Evolutionary conservation across 352 stramenopile genomes (phyloP).

Genomic region (Phytophthora cactorum): DNA sequence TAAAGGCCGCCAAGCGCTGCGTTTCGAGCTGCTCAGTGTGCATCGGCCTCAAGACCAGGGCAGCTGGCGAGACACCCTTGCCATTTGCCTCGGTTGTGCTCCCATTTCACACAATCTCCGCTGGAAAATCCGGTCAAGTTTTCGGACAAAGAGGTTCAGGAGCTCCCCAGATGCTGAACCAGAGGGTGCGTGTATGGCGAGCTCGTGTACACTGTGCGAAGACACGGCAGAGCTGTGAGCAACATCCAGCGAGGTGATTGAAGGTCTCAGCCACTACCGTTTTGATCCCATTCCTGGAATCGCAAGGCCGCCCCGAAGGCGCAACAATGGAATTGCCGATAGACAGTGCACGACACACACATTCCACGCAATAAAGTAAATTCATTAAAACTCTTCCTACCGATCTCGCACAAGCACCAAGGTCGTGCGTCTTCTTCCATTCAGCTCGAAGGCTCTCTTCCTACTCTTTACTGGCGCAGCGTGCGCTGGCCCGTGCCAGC

Average conservation of each 20-base stretch:
- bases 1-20: slow-evolving; percentile 24
- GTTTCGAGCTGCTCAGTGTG: slow-evolving; percentile 10
- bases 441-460: not conserved
- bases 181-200: slow-evolving; percentile 5
- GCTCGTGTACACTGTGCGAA: not conserved
- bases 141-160: slow-evolving; percentile 8
- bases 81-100: slow-evolving; percentile 8
- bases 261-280: not conserved
- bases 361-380: not conserved
- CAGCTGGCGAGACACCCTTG: slow-evolving; percentile 2
- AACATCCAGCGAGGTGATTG: slow-evolving; percentile 14
- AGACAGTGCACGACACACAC: not conserved
- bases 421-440: slow-evolving; percentile 1
- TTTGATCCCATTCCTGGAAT: too few species aligned
- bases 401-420: not conserved
- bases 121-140: slow-evolving; percentile 31
- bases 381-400: slow-evolving; percentile 2
- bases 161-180: slow-evolving; percentile 8
- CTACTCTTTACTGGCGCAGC: slow-evolving; percentile 18
- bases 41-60: slow-evolving; percentile 9
- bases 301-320: too few species aligned
- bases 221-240: slow-evolving; percentile 2
- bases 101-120: slow-evolving; percentile 13
- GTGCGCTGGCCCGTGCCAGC: slow-evolving; percentile 19
- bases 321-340: too few species aligned